A percentile compares a stretch with the other conserved stretches of the same genome.
These are phyloP conservation scores for Cylindrodendrum hubeiense DNA, from an alignment of 2,329 filamentous ascomycete genomes.

Conservation along the genomic window DNA sequence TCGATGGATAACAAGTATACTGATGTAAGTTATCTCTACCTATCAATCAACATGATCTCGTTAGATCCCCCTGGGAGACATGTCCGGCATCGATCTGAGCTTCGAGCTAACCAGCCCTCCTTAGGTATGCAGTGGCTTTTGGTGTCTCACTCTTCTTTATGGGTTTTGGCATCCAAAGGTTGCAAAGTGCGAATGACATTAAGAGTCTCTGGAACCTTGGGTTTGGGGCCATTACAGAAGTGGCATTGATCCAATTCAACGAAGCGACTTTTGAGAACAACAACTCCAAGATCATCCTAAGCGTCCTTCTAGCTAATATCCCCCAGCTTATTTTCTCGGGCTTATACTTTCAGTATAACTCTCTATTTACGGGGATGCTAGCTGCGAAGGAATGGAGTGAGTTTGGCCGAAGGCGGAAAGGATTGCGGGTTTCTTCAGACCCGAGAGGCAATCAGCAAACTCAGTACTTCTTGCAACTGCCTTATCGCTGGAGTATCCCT, in stretches of 20 bases:
- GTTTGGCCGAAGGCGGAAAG: constrained; percentile 14
- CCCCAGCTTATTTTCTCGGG: constrained; percentile 24
- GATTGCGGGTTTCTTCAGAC: constrained; percentile 15
- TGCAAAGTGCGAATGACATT: neutral
- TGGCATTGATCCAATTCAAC: neutral
- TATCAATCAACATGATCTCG: too few relatives aligned
- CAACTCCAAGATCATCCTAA: neutral
- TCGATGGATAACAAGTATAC: constrained; percentile 9
- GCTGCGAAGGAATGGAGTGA: constrained; percentile 24
- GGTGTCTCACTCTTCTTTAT: constrained; percentile 5
- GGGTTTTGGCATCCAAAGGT: constrained; percentile 1
- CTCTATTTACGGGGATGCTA: constrained; percentile 22
- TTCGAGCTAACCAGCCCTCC: neutral
- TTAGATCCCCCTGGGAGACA: too few relatives aligned
- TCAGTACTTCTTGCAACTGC: constrained; percentile 27
- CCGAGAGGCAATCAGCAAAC: constrained; percentile 18
- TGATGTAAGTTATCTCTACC: too few relatives aligned
- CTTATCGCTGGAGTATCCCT: constrained; percentile 18
- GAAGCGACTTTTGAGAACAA: neutral
- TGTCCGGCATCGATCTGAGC: neutral
- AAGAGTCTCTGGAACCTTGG: constrained; percentile 19
- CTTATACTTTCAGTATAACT: constrained; percentile 25
- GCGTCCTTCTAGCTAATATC: constrained; percentile 14
- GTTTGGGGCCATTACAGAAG: constrained; percentile 10
- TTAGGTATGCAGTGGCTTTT: constrained; percentile 4